Evolutionary conservation across 176 grass and related monocot species (phyloP).

Genomic region (Areca catechu): DNA sequence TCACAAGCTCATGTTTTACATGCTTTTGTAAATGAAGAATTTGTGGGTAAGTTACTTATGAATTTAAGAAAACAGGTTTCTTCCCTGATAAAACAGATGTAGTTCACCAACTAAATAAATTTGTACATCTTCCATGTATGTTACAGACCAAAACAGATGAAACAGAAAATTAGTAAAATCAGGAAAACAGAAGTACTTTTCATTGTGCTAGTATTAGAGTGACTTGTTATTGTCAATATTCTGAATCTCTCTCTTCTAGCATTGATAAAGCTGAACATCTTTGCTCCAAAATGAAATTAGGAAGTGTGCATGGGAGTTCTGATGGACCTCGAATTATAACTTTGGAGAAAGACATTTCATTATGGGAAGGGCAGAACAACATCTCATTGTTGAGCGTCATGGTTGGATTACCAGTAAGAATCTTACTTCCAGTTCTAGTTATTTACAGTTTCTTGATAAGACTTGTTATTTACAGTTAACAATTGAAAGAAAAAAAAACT

Average conservation of each 20-base stretch:
- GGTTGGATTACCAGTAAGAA: constrained; percentile 88
- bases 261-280: not conserved
- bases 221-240: not conserved
- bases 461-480: not conserved
- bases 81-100: not conserved
- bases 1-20: constrained; percentile 76
- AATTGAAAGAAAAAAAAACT: not conserved
- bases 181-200: too few species aligned
- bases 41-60: constrained; percentile 39
- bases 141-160: too few species aligned
- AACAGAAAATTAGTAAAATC: too few species aligned
- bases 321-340: constrained; percentile 20
- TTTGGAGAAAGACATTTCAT: constrained; percentile 35
- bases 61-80: not conserved
- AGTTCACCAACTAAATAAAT: too few species aligned
- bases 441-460: not conserved
- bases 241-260: constrained; percentile 5
- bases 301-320: constrained; percentile 55
- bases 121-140: too few species aligned
- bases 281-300: constrained; percentile 19
- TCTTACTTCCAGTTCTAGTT: not conserved
- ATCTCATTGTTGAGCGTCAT: constrained; percentile 84
- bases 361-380: constrained; percentile 47
- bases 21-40: constrained; percentile 63
- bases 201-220: too few species aligned